Evolutionary conservation across 306 rosid genomes (phyloP).

Genomic region (Malus fusca): DNA sequence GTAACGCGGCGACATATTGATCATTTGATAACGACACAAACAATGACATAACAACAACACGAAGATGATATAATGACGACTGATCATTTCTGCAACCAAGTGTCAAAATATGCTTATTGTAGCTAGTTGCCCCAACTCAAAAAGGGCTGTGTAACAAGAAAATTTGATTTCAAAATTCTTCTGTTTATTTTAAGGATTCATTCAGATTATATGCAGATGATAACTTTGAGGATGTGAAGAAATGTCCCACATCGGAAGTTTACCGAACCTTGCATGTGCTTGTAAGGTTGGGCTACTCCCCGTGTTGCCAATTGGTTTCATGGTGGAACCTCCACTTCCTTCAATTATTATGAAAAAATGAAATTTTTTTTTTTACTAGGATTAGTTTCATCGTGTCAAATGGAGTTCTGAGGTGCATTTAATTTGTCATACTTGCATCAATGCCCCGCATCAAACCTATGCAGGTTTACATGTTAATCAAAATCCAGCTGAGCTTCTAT

Average conservation of each 20-base stretch:
- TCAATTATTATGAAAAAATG: no score
- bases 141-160: not conserved
- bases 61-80: no score
- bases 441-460: not conserved
- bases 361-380: not conserved
- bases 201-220: conserved; percentile 3
- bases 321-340: no score
- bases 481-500: not conserved
- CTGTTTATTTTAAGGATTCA: conserved; percentile 10
- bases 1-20: no score
- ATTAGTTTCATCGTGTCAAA: not conserved
- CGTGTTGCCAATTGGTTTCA: no score
- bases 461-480: not conserved
- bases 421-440: not conserved
- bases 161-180: not conserved
- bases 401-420: not conserved
- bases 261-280: not conserved
- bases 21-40: no score
- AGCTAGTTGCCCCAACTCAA: not conserved
- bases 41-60: no score
- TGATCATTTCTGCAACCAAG: no score
- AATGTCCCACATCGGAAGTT: no score
- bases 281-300: no score
- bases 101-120: no score
- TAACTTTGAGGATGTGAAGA: not conserved